Evolutionary conservation across 768 basidiomycete species (phyloP).

Genomic region (Pholiota molesta): DNA sequence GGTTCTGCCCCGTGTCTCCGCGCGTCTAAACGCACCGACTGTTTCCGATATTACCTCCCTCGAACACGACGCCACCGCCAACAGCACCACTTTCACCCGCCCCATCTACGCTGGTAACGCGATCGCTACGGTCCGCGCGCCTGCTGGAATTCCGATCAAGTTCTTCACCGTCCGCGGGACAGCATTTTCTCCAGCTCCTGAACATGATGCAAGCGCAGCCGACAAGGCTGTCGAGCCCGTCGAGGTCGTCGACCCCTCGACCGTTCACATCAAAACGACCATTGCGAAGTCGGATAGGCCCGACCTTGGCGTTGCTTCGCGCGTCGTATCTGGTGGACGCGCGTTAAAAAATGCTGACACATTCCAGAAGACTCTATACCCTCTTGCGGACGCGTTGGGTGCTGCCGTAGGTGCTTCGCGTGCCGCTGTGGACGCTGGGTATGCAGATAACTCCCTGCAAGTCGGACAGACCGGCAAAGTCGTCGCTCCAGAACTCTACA

Average conservation of each 20-base stretch:
- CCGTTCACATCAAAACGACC: conserved; percentile 71
- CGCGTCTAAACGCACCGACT: conserved; percentile 85
- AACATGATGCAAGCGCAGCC: conserved; percentile 55
- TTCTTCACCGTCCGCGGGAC: conserved; percentile 95
- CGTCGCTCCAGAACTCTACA: conserved; percentile 94
- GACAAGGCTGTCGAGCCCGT: conserved; percentile 67
- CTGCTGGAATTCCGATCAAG: conserved; percentile 79
- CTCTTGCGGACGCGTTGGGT: conserved; percentile 89
- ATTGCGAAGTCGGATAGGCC: conserved; percentile 92
- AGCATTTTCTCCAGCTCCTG: conserved; percentile 74
- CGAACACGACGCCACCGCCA: conserved; percentile 67
- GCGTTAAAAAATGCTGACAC: conserved; percentile 94
- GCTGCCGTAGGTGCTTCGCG: conserved; percentile 98
- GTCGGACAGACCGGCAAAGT: conserved; percentile 99
- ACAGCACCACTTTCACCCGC: conserved; percentile 84
- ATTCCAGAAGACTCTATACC: conserved; percentile 85
- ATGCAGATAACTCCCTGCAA: conserved; percentile 96
- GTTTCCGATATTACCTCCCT: conserved; percentile 90
- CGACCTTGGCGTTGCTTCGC: conserved; percentile 83
- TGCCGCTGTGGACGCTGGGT: conserved; percentile 97
- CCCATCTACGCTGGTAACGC: conserved; percentile 99
- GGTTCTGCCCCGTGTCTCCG: conserved; percentile 90
- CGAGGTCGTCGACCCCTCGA: conserved; percentile 56
- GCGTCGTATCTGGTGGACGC: conserved; percentile 93
- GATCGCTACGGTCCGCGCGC: conserved; percentile 86